phyloP scores from a whole-genome alignment of 192 early-diverging fungal genomes.

The Mortierella antarctica region DNA sequence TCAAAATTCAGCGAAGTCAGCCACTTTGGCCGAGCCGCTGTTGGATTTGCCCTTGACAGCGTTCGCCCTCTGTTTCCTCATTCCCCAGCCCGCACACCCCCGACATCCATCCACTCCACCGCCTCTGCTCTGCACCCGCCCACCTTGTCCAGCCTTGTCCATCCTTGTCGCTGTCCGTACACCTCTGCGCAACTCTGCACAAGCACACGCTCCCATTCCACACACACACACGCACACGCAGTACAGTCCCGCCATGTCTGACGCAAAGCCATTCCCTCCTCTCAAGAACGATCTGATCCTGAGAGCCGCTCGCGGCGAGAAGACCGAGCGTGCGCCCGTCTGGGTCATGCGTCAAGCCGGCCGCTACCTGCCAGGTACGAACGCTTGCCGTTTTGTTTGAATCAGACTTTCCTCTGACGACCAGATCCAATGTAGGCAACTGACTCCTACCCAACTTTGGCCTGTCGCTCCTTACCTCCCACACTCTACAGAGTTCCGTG shows the following conservation, averaged over 20 bases:
- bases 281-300: constrained; percentile 94
- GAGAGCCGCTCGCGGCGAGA: constrained; percentile 83
- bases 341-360: constrained; percentile 99
- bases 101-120: not conserved
- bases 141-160: not conserved
- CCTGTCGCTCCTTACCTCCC: not conserved
- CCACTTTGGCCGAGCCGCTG: no score
- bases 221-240: no score
- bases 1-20: no score
- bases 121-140: not conserved
- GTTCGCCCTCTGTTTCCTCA: not conserved
- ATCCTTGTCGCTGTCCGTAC: no score
- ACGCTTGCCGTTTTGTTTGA: no score
- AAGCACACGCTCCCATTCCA: not conserved
- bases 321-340: constrained; percentile 83
- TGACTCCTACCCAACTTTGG: constrained; percentile 11
- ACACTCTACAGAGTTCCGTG: constrained; percentile 81
- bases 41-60: no score
- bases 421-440: no score
- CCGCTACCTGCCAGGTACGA: constrained; percentile 89
- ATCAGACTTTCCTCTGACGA: no score
- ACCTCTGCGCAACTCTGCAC: not conserved
- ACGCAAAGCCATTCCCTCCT: constrained; percentile 73
- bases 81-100: not conserved
- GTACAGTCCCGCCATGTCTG: constrained; percentile 14